Percentiles rank a stretch among this genome's conserved stretches.
phyloP scores from a whole-genome alignment of 345 rosid genomes.

The Populus ilicifolia region DNA sequence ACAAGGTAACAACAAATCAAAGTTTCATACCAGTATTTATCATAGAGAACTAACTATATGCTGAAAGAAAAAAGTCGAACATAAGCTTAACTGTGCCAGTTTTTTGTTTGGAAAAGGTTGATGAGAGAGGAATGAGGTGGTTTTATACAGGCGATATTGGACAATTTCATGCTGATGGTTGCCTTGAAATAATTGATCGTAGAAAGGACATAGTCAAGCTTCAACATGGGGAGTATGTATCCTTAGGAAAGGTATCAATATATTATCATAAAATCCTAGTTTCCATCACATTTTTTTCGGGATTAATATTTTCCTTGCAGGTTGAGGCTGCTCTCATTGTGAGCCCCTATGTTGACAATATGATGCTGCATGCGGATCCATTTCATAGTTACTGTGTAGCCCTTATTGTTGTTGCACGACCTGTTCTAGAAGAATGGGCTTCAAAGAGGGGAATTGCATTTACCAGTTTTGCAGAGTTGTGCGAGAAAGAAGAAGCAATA shows the following conservation, averaged over 20 bases:
- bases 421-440: constrained; percentile 75
- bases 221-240: constrained; percentile 97
- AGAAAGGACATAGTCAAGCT: constrained; percentile 97
- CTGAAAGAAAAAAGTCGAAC: neutral
- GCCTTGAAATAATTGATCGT: constrained; percentile 95
- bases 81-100: neutral
- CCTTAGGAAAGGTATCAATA: constrained; percentile 82
- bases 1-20: constrained; percentile 53
- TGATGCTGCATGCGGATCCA: constrained; percentile 94
- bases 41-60: neutral
- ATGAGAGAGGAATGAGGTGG: constrained; percentile 93
- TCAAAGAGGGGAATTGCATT: constrained; percentile 55
- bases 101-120: constrained; percentile 49
- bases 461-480: constrained; percentile 51
- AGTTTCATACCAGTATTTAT: neutral
- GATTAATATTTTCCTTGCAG: constrained; percentile 39
- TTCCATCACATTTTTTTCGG: neutral
- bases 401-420: constrained; percentile 69
- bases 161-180: constrained; percentile 84
- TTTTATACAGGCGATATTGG: constrained; percentile 98
- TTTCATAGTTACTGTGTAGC: constrained; percentile 89
- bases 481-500: constrained; percentile 53
- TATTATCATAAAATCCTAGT: neutral
- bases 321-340: constrained; percentile 82
- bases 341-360: constrained; percentile 70